Evolutionary conservation across 2,329 filamentous ascomycete genomes (phyloP), one percentile per base, ranked within the genome.

Genomic region (Ophiosphaerella herpotricha): DNA sequence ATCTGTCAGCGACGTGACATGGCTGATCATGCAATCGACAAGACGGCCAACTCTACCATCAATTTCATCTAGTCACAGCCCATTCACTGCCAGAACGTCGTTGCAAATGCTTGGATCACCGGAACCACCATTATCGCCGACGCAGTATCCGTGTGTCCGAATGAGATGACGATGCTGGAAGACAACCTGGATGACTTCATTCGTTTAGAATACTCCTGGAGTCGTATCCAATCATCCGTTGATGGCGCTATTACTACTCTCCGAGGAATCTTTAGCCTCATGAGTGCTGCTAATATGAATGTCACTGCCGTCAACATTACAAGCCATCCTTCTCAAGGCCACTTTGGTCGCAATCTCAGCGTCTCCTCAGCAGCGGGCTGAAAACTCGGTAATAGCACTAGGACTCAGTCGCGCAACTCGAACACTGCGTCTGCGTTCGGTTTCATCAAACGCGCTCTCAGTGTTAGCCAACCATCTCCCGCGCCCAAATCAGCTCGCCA

Each of bases 1-100:
- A 68, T 74, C 16, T 68, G 65, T 29, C 76, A 78, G 64, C 75
- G 78, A 57, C 72, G 73, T 48, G 75, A 75, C 49, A 75, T 75
- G 66, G 73, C 75, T 5, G 76, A 76, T 45, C 72, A 75, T 54
- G 75, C 75, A 5, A 78, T 79, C 33, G 76, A 78, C 62, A 78
- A 77, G 57, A 75, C 75, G 36, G 71, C 71, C 21, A 77, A 74
- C 50, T 76, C 75, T 2, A 75, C 75, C 26, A 70, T 76, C 44
- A 68, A 70, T 9, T 65, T 78, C 16, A 77, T 79, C 51, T 67
- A 77, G 44, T 61, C 69, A n/a, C 75, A 77, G 55, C 71, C 74
- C 11, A 46, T 46, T 7, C 55, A 72, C 14, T 68, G 68, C 31
- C 74, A 78, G 46, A 75, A 78, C 5, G 68, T 67, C 2, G 68